Evolutionary conservation across 257 asterid species (phyloP).

Genomic region (Solanum megistacrolobum): DNA sequence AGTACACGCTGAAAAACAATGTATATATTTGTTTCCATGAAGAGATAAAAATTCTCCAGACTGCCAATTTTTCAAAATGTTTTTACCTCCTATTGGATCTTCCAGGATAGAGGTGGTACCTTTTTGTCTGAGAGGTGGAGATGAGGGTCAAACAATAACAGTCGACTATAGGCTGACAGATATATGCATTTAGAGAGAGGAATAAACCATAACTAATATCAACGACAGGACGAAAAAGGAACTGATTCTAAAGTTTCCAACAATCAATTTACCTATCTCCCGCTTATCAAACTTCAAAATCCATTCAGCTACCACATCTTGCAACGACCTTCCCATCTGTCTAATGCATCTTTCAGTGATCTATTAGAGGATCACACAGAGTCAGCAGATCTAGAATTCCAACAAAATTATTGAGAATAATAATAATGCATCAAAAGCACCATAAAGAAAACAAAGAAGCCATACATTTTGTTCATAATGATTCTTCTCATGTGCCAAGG

Average conservation of each 20-base stretch:
- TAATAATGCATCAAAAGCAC: background rate
- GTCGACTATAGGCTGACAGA: background rate
- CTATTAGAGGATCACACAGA: slow-evolving; percentile 18
- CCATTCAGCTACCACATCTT: slow-evolving; percentile 83
- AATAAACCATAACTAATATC: background rate
- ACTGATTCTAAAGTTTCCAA: slow-evolving; percentile 1
- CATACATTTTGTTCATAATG: slow-evolving; percentile 86
- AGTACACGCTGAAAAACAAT: background rate
- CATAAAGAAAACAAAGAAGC: background rate
- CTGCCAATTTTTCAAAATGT: background rate
- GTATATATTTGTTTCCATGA: background rate
- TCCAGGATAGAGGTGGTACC: background rate
- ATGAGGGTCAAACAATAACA: background rate
- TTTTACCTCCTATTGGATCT: background rate
- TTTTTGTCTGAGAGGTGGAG: background rate
- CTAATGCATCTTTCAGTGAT: slow-evolving; percentile 77
- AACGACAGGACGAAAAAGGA: background rate
- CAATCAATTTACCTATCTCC: slow-evolving; percentile 50
- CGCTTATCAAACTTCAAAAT: slow-evolving; percentile 47
- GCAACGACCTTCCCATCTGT: slow-evolving; percentile 66
- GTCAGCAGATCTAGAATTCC: background rate
- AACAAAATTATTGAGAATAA: background rate
- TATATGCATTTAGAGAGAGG: background rate
- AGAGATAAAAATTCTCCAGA: background rate
- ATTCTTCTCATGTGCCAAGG: slow-evolving; percentile 79